These are phyloP conservation scores for Calonectria crousiana DNA, from an alignment of 2,329 filamentous ascomycete genomes.

Conservation along the genomic window DNA sequence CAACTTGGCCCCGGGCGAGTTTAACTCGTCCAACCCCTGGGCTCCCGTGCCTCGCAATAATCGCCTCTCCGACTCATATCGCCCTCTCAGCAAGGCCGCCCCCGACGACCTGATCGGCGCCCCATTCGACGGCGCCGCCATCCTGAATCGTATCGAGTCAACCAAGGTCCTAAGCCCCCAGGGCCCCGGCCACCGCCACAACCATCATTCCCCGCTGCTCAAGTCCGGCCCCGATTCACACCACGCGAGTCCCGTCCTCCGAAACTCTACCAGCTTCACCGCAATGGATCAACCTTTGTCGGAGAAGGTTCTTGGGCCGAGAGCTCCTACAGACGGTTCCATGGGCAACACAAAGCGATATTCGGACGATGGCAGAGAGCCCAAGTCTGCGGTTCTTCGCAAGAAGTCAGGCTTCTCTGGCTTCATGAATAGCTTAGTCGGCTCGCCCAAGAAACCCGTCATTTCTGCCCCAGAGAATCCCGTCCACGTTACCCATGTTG, in stretches of 20 bases:
- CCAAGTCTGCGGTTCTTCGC: conserved; percentile 71
- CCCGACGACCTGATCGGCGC: conserved; percentile 73
- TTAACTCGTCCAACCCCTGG: conserved; percentile 52
- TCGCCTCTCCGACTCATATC: conserved; percentile 45
- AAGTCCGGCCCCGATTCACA: conserved; percentile 68
- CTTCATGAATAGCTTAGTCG: conserved; percentile 86
- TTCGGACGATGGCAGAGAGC: conserved; percentile 80
- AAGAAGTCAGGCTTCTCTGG: conserved; percentile 92
- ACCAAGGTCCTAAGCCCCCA: conserved; percentile 55
- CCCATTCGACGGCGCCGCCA: conserved; percentile 73
- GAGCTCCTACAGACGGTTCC: conserved; percentile 57
- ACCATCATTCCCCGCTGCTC: conserved; percentile 51
- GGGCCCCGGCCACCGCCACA: conserved; percentile 42
- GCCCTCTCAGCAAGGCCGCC: conserved; percentile 45
- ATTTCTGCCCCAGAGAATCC: conserved; percentile 99
- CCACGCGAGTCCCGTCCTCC: conserved; percentile 65
- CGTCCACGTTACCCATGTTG: conserved; percentile 97
- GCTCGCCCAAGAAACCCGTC: conserved; percentile 88
- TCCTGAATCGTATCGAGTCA: conserved; percentile 71
- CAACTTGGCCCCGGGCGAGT: conserved; percentile 59
- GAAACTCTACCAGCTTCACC: conserved; percentile 71
- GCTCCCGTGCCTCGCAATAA: conserved; percentile 43
- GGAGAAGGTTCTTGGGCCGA: conserved; percentile 50
- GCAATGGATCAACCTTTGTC: conserved; percentile 54
- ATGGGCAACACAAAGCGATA: conserved; percentile 74